Percentiles rank a stretch among this genome's conserved stretches.
Conservation (phyloP, 345 rosid species). For the Psidium friedrichsthalianum region DNA sequence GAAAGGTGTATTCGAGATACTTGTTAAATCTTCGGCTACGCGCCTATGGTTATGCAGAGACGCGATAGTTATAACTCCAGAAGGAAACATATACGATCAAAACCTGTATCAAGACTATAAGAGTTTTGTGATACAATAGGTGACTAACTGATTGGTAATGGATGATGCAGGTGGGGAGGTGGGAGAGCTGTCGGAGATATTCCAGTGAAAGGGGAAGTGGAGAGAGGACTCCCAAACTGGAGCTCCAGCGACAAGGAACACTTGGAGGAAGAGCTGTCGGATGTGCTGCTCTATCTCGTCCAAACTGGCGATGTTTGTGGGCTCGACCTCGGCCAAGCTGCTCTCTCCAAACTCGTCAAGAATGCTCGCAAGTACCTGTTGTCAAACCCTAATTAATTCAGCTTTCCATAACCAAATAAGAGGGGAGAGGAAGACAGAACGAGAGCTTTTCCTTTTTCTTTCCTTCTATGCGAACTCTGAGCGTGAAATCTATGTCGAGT, state of each 20-base stretch:
- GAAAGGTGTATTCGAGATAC: neutral
- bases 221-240: conserved; percentile 52
- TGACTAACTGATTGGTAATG: neutral
- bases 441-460: neutral
- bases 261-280: conserved; percentile 51
- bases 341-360: conserved; percentile 32
- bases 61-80: neutral
- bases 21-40: neutral
- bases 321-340: conserved; percentile 54
- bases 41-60: neutral
- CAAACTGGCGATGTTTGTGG: conserved; percentile 45
- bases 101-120: neutral
- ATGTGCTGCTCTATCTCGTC: conserved; percentile 48
- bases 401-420: neutral
- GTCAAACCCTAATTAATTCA: neutral
- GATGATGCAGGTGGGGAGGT: conserved; percentile 47
- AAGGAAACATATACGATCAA: neutral
- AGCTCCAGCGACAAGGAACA: conserved; percentile 37
- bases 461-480: neutral
- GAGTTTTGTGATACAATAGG: too few species aligned
- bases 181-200: conserved; percentile 54
- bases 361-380: conserved; percentile 34
- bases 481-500: neutral
- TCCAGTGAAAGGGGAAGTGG: conserved; percentile 63
- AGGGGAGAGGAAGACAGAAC: neutral